Evolutionary conservation across 2,329 filamentous ascomycete genomes (phyloP), one percentile per base, ranked within the genome.

Genomic region (Aspergillus pseudoglaucus): DNA sequence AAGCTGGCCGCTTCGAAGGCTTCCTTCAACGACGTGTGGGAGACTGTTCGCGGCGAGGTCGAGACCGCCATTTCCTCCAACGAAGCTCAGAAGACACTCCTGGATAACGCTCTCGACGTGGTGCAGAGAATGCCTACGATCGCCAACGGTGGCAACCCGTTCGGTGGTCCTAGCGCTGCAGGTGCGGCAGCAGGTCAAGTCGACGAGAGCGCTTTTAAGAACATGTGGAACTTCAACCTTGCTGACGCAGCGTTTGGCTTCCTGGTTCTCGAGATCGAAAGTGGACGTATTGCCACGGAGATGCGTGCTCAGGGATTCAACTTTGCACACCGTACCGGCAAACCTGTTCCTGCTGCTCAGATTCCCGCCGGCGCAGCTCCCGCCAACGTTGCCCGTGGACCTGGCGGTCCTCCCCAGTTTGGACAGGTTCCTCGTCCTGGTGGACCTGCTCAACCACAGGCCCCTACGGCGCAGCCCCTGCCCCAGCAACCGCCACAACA

Each of bases 161-260:
- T 98, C 63, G 93, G 93, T 40, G 91, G 91, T 12, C 88, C 88
- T 25, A 81, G 84, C 46, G 82, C 83, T 44, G 87, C 85, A 35
- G 83, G 78, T 37, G 75, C 73, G 57, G 75, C 83, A 44, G 84
- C 88, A 44, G 93, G 93, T 27, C 88, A 95, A 63, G 90, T 98
- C 15, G 93, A 98, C 54, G 93, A 98, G 75, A 96, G 90, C 61
- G 93, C 93, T 1, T 98, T 98, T 80, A 98, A 98, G 77, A 98
- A 98, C 68, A 97, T 97, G 93, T 98, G 93, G 93, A 98, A 98
- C 71, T 98, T 98, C 74, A 97, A 97, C 69, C 73, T 98, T 56
- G 93, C 93, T 25, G 93, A 98, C 74, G 93, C 93, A 47, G 91
- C 93, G 17, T 98, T 97, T 67, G 93, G 93, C 52, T 98, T 90